phyloP scores from a whole-genome alignment of 345 rosid species.

The Combretum micranthum region DNA sequence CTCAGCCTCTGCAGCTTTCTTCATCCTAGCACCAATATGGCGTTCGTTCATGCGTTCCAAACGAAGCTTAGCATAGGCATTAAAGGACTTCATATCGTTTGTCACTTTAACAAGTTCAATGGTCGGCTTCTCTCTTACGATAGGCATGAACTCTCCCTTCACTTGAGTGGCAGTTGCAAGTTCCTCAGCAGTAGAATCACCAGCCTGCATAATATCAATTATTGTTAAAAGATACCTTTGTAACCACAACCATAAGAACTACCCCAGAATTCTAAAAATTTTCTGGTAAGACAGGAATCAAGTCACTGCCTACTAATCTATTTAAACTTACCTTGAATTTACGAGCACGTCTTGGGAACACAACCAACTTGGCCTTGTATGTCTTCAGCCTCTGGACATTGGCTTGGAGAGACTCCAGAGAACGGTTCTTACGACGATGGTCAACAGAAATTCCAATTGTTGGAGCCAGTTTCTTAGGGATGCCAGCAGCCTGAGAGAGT shows the following conservation, averaged over 20 bases:
- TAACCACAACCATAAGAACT: neutral
- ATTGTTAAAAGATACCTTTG: neutral
- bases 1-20: conserved; percentile 45
- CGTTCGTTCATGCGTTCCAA: conserved; percentile 25
- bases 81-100: conserved; percentile 33
- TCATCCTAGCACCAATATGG: conserved; percentile 34
- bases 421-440: conserved; percentile 63
- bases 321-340: conserved; percentile 47
- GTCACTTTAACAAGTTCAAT: conserved; percentile 41
- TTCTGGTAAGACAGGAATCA: too few relatives aligned
- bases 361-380: conserved; percentile 77
- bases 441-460: conserved; percentile 72
- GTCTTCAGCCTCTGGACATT: conserved; percentile 85
- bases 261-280: too few relatives aligned
- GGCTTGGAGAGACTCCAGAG: conserved; percentile 60
- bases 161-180: conserved; percentile 42
- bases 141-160: conserved; percentile 34
- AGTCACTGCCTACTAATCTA: too few relatives aligned
- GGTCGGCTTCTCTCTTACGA: conserved; percentile 29
- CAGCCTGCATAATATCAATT: conserved; percentile 19
- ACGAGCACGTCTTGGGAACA: conserved; percentile 74
- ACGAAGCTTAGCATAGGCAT: conserved; percentile 37
- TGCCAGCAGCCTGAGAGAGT: conserved; percentile 35
- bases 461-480: conserved; percentile 72
- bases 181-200: conserved; percentile 46